A percentile compares a stretch with the other conserved stretches of the same genome.
Conservation (phyloP, 2,329 filamentous ascomycete species). For the Fusarium protoensiforme region DNA sequence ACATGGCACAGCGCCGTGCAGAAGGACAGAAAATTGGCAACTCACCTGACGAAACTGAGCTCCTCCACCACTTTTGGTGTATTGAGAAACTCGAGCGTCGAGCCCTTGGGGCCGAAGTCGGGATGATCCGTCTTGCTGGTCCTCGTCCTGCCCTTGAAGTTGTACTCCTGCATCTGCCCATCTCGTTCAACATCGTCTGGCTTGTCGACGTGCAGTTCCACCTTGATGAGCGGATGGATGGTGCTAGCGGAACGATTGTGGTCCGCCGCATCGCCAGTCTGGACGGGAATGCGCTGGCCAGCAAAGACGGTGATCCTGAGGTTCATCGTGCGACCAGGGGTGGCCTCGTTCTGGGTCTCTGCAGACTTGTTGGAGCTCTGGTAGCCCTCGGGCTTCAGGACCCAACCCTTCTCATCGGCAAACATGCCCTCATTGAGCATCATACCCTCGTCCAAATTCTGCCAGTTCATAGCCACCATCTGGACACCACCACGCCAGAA, state of each 20-base stretch:
- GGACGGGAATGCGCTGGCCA: constrained; percentile 72
- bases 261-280: constrained; percentile 45
- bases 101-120: constrained; percentile 66
- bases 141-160: constrained; percentile 70
- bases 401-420: constrained; percentile 84
- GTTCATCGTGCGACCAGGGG: constrained; percentile 67
- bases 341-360: constrained; percentile 57
- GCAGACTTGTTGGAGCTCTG: constrained; percentile 59
- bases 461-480: constrained; percentile 99
- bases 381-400: constrained; percentile 84
- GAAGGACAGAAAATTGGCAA: constrained; percentile 8
- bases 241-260: constrained; percentile 45
- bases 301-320: constrained; percentile 80
- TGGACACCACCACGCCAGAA: constrained; percentile 96
- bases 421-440: constrained; percentile 99
- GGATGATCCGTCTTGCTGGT: constrained; percentile 69
- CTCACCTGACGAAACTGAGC: constrained; percentile 79
- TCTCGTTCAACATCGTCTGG: constrained; percentile 49
- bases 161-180: constrained; percentile 56
- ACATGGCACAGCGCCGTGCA: not conserved
- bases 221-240: constrained; percentile 79
- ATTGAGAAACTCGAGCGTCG: constrained; percentile 68
- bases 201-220: constrained; percentile 83
- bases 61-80: constrained; percentile 72
- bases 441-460: constrained; percentile 92